These are phyloP conservation scores for Malbranchea zuffiana DNA, from an alignment of 2,329 filamentous ascomycete species.

Conservation along the genomic window DNA sequence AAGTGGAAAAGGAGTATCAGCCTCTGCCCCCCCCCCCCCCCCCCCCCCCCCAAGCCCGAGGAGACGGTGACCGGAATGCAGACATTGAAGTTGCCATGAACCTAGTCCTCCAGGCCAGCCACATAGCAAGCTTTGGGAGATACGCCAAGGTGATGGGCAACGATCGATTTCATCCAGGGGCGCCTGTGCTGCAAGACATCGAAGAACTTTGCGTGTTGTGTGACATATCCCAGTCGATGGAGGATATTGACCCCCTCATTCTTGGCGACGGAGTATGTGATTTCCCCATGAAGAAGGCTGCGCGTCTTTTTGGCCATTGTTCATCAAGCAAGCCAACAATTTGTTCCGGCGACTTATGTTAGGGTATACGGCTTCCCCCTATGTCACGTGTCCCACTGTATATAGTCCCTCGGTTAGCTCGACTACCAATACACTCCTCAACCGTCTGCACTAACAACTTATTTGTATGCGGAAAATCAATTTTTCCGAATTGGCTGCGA, in stretches of 20 bases:
- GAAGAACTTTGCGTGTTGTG: conserved; percentile 7
- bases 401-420: no score
- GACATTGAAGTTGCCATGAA: conserved; percentile 16
- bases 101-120: conserved; percentile 10
- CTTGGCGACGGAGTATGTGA: conserved; percentile 6
- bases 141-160: conserved; percentile 11
- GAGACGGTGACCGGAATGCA: conserved; percentile 13
- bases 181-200: neutral
- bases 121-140: conserved; percentile 7
- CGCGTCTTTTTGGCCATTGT: no score
- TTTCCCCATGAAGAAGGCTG: conserved; percentile 1
- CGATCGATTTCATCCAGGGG: conserved; percentile 6
- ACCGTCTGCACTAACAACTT: no score
- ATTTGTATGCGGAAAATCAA: no score
- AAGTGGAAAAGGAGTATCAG: conserved; percentile 11
- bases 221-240: neutral
- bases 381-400: no score
- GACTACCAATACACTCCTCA: no score
- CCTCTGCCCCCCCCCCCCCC: neutral
- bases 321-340: no score
- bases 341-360: no score
- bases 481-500: no score
- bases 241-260: conserved; percentile 4
- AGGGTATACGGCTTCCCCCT: no score
- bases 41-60: conserved; percentile 1